Evolutionary conservation across 495 filamentous ascomycete genomes (phyloP), one percentile per base, ranked within the genome.

Genomic region (Parmelia sp.): DNA sequence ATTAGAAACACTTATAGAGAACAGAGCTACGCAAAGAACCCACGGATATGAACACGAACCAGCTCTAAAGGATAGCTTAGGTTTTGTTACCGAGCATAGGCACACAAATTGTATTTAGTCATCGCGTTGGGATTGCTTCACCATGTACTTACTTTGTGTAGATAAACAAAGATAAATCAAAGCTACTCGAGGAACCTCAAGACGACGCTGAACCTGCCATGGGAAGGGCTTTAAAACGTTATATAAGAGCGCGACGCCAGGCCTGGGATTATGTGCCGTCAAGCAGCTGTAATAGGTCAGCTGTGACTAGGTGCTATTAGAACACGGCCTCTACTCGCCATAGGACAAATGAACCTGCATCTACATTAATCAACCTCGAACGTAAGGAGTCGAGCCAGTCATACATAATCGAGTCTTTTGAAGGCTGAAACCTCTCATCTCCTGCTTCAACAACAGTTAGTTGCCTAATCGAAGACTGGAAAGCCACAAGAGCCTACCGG

Each of bases 201-300:
- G 49, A 15, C 62, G 35, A 17, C 39, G 53, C 27, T 44, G 49
- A 39, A 4, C 17, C 21, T 64, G 62, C 15, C 12, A 42, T 47
- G 53, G 53, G 0, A 64, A 45, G 3, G 51, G 51, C 17, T 57
- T 57, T 25, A 64, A 27, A 10, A 64, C 7, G 12, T 33, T 57
- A 37, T 56, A 58, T 53, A 45, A 58, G 21, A 11, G 21, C n/a
- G 14, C 49, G 53, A 44, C 17, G 4, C 47, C 9, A 42, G 12
- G 19, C 7, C 31, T 29, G 1, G 39, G 39, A 12, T 27, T 60
- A 0, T 60, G 35, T 17, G 35, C 39, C 19, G 27, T 40, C 21
- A 64, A 64, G 35, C 51, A 45, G 23, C 62, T 64, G 23, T n/a
- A 49, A 15, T 27, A 1, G 17, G 45, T 62, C 37, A 62, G 42